Conservation (phyloP, 805 yeast species). For the Ogataea paradorogensis region DNA sequence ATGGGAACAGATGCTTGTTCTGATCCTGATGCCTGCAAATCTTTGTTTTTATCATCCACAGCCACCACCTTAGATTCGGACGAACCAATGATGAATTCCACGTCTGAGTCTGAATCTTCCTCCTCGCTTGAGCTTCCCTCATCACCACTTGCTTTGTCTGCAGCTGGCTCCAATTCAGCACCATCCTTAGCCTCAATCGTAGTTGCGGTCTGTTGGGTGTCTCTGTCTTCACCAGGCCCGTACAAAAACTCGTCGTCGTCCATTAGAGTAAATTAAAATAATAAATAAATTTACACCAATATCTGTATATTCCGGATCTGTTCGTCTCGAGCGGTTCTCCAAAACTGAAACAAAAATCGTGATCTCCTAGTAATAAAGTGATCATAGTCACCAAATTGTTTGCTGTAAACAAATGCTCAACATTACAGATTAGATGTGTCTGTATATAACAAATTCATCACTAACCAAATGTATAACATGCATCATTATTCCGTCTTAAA, state of each 20-base stretch:
- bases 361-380: too few relatives aligned
- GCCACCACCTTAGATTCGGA: constrained; percentile 28
- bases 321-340: too few relatives aligned
- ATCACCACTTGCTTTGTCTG: constrained; percentile 26
- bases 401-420: too few relatives aligned
- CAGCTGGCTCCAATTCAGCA: constrained; percentile 22
- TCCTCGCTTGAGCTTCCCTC: constrained; percentile 30
- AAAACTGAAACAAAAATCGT: too few relatives aligned
- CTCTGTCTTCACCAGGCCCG: constrained; percentile 43
- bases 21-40: constrained; percentile 18
- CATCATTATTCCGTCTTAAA: too few relatives aligned
- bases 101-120: constrained; percentile 50
- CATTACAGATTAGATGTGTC: too few relatives aligned
- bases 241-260: constrained; percentile 70
- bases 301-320: too few relatives aligned
- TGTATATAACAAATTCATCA: too few relatives aligned
- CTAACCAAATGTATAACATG: too few relatives aligned
- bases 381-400: too few relatives aligned
- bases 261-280: constrained; percentile 16
- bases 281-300: constrained; percentile 1
- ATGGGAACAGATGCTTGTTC: constrained; percentile 31
- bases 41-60: constrained; percentile 15
- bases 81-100: constrained; percentile 76
- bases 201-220: constrained; percentile 19
- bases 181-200: constrained; percentile 24